phyloP scores from a whole-genome alignment of 169 alveolate genomes.

The Neospora caninum region DNA sequence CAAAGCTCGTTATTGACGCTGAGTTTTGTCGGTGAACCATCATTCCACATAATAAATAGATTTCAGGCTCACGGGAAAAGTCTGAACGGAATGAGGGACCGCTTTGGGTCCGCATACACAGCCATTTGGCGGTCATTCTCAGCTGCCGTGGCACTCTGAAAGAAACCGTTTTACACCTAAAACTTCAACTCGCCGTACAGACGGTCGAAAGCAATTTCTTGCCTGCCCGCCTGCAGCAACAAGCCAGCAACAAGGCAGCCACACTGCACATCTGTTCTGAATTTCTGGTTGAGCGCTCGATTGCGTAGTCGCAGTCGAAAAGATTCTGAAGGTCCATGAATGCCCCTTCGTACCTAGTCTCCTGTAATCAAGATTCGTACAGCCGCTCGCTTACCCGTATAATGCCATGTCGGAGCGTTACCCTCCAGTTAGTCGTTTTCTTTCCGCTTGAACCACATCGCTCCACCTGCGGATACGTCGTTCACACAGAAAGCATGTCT shows the following conservation, averaged over 20 bases:
- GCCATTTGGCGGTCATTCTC: too few species aligned
- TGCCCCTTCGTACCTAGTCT: too few species aligned
- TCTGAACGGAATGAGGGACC: too few species aligned
- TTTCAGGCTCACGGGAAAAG: too few species aligned
- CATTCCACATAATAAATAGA: too few species aligned
- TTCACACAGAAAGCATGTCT: neutral
- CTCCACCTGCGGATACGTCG: neutral
- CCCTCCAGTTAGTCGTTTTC: constrained; percentile 34
- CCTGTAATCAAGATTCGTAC: too few species aligned
- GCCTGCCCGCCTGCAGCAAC: constrained; percentile 7
- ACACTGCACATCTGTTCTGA: neutral
- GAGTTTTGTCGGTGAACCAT: too few species aligned
- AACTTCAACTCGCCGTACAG: constrained; percentile 17
- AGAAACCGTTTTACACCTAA: neutral
- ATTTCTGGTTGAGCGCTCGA: neutral
- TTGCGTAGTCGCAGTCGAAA: neutral
- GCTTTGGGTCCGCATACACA: too few species aligned
- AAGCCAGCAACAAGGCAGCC: neutral
- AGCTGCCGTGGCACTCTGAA: too few species aligned
- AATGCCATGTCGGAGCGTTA: constrained; percentile 33
- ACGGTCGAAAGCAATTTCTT: constrained; percentile 32
- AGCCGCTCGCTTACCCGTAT: neutral
- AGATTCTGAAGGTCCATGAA: too few species aligned
- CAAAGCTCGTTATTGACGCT: too few species aligned
- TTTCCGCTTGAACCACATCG: constrained; percentile 43